phyloP scores from a whole-genome alignment of 1,139 yeast species.

The Tardiomyces blankii region DNA sequence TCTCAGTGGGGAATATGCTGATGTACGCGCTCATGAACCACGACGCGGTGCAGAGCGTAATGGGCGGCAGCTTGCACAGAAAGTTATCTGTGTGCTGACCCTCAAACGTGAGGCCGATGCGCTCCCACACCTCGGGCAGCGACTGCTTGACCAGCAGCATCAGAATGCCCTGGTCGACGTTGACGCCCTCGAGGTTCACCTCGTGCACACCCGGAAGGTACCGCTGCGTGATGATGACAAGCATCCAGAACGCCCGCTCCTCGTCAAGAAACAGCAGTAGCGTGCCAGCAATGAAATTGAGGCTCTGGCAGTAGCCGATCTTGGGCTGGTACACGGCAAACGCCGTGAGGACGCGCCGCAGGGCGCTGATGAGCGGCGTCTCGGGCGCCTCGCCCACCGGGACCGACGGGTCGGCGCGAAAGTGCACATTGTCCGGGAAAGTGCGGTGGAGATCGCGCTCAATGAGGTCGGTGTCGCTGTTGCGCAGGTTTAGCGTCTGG shows the following conservation, averaged over 20 bases:
- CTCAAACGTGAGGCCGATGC: constrained; percentile 31
- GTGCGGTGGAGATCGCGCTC: constrained; percentile 90
- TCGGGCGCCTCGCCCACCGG: constrained; percentile 27
- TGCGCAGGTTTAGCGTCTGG: constrained; percentile 39
- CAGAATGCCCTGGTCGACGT: constrained; percentile 87
- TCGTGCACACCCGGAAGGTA: constrained; percentile 91
- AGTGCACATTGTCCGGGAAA: constrained; percentile 83
- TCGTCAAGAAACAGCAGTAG: constrained; percentile 76
- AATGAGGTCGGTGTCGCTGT: constrained; percentile 78
- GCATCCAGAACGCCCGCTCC: constrained; percentile 91
- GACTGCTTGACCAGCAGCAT: constrained; percentile 80
- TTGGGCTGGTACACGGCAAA: constrained; percentile 82
- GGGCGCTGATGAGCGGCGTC: constrained; percentile 53
- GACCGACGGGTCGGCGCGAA: constrained; percentile 32
- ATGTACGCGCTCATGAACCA: constrained; percentile 97
- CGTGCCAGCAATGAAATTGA: constrained; percentile 84
- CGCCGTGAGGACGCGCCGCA: constrained; percentile 72
- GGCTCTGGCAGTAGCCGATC: constrained; percentile 91
- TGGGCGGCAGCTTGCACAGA: constrained; percentile 70
- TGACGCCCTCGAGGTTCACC: constrained; percentile 83
- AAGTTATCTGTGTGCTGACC: constrained; percentile 46
- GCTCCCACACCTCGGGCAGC: constrained; percentile 70
- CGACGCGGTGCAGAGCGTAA: constrained; percentile 85
- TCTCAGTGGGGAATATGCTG: constrained; percentile 78
- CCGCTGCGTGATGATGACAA: constrained; percentile 75